Evolutionary conservation across 805 yeast genomes (phyloP).

Genomic region (Ogataea glucozyma): DNA sequence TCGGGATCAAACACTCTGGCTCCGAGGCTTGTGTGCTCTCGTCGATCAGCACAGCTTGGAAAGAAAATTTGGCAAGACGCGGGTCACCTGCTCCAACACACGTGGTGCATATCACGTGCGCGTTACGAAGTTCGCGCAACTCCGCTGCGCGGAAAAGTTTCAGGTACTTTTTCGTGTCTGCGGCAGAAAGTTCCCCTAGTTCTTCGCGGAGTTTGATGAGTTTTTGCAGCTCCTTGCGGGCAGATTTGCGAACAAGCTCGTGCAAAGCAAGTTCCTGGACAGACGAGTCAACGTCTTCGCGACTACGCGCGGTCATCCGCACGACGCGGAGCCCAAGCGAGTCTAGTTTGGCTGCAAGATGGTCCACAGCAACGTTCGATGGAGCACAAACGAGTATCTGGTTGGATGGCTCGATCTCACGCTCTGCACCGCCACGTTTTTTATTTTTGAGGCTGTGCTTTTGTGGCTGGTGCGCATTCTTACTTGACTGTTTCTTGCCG

Average conservation of each 20-base stretch:
- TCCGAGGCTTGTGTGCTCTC: conserved; percentile 95
- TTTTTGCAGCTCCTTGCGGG: conserved; percentile 57
- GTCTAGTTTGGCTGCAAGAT: conserved; percentile 72
- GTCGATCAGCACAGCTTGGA: conserved; percentile 82
- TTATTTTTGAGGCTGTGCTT: too few species aligned
- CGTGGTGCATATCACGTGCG: conserved; percentile 85
- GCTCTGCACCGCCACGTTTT: too few species aligned
- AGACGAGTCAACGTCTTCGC: conserved; percentile 77
- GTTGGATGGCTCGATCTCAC: too few species aligned
- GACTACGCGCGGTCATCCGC: conserved; percentile 69
- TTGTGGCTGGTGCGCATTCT: too few species aligned
- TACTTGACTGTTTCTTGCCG: too few species aligned
- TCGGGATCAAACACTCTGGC: conserved; percentile 87
- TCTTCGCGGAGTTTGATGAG: conserved; percentile 59
- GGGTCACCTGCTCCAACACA: conserved; percentile 90
- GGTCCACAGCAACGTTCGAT: conserved; percentile 86
- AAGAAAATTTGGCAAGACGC: conserved; percentile 54
- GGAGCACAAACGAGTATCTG: conserved; percentile 1
- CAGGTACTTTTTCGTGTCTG: conserved; percentile 50
- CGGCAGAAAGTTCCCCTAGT: conserved; percentile 63
- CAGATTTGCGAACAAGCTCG: conserved; percentile 45
- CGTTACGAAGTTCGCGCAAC: conserved; percentile 47
- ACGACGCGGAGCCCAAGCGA: conserved; percentile 75
- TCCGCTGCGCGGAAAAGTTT: conserved; percentile 51
- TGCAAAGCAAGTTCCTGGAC: conserved; percentile 61